Base-by-base conservation (phyloP, 805 yeast genomes). In the Blastobotrys peoriensis region DNA sequence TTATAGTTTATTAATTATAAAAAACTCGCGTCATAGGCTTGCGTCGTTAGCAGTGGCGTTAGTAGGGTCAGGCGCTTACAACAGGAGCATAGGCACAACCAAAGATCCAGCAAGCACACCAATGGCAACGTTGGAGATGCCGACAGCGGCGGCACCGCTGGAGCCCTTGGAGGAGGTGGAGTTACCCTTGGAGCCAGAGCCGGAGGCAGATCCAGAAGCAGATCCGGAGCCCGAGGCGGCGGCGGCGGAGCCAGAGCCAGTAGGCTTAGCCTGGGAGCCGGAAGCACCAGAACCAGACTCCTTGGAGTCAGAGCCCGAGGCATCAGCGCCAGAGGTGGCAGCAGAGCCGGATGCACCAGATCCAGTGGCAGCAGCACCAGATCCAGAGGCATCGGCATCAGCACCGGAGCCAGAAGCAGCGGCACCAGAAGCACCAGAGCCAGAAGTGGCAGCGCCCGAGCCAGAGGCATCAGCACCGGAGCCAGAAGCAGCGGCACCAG, bases 111-210 rank as follows among this genome's bases (percentile, higher is more conserved):
- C 30, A 25, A 25, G 30, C 8, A 25, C 13, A 25, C 30, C 41
- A 30, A 43, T 36, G 5, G 41, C 39, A 21, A 35, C 22, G 17
- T 22, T 33, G 34, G 42, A 33, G 39, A 38, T 20, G 17, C 34
- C 37, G 30, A 46, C 40, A 15, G 28, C 19, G n/a, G 28, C 30
- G 33, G 38, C 43, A 38, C 35, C 47, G 38, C 44, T 17, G 23
- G 47, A 15, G 25, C 41, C 18, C 35, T 36, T 27, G 17, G 47
- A 18, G 17, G 45, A 19, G 20, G 51, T 20, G 36, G 50, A 5
- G 25, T 48, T 18, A 23, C 43, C 19, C 33, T 48, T 27, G 20
- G 53, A 18, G 33, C 41, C 35, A 21, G 41, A 15, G 21, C 19
- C 27, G 41, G 35, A 22, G 36, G 35, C 13, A 16, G 19, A 18